Conservation (phyloP, 2,329 filamentous ascomycete genomes). For the Fusarium sp. region DNA sequence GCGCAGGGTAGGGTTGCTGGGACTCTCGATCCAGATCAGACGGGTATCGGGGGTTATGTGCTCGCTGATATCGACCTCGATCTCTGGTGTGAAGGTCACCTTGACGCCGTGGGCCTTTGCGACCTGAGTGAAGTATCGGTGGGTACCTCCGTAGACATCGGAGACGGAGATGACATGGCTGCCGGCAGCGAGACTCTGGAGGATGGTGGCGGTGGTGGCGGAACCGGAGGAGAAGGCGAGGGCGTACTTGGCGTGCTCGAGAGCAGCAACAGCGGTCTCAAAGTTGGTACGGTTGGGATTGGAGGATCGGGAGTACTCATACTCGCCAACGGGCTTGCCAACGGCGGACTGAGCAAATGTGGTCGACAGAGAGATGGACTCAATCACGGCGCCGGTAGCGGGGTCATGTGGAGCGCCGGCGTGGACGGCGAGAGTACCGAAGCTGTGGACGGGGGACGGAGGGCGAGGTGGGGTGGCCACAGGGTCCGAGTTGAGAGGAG, state of each 20-base stretch:
- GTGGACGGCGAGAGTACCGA: slow-evolving; percentile 95
- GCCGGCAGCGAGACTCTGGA: slow-evolving; percentile 90
- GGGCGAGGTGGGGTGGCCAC: slow-evolving; percentile 80
- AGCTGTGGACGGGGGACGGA: slow-evolving; percentile 77
- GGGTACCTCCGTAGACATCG: slow-evolving; percentile 97
- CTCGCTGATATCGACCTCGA: slow-evolving; percentile 85
- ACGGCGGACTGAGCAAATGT: slow-evolving; percentile 94
- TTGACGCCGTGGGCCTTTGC: slow-evolving; percentile 92
- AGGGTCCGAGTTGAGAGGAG: slow-evolving; percentile 55
- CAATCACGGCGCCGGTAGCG: slow-evolving; percentile 92
- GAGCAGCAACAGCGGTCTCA: slow-evolving; percentile 87
- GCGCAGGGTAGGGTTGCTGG: slow-evolving; percentile 92
- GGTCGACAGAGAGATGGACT: slow-evolving; percentile 93
- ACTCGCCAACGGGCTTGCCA: slow-evolving; percentile 85
- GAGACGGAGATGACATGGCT: slow-evolving; percentile 97
- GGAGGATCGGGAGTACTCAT: slow-evolving; percentile 92
- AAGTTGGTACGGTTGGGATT: slow-evolving; percentile 98
- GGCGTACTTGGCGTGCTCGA: slow-evolving; percentile 92
- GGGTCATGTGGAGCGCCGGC: slow-evolving; percentile 92
- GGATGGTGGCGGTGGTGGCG: slow-evolving; percentile 90
- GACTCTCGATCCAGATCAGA: slow-evolving; percentile 94
- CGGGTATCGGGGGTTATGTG: slow-evolving; percentile 91
- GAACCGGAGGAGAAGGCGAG: slow-evolving; percentile 95
- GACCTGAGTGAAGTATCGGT: slow-evolving; percentile 98
- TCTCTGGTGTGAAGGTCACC: slow-evolving; percentile 93